Evolutionary conservation across 352 stramenopile genomes (phyloP), one percentile per base, ranked within the genome.

Genomic region (Phytophthora fragariaefolia): DNA sequence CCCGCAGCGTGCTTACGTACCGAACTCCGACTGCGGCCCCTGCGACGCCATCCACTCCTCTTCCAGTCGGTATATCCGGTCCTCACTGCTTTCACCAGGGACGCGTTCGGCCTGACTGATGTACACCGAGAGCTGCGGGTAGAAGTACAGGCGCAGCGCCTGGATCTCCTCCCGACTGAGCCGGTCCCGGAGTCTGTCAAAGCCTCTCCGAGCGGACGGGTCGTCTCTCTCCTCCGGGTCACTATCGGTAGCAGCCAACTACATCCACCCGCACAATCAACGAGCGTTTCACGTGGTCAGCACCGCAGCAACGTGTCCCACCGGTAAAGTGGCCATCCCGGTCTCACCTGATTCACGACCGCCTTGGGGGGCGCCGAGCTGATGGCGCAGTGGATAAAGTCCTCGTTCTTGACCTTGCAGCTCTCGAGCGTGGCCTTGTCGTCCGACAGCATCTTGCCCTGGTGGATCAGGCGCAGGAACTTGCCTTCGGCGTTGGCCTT

Each of bases 1-100:
- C 27, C 47, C 18, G 45, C 30, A 15, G 30, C 30, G 30, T 36
- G 9, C 34, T 2, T 43, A 4, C 80, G 34, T 78, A 96, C 88
- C 87, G 60, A 96, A 96, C 69, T 96, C 88, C 1, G 88, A 96
- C 49, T 96, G 84, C 3, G 88, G 88, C n/a, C 88, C 88, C 46
- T 96, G 88, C 10, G 85, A 73, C 40, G 87, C 85, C 86, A 96
- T 96, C 88, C 88, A 96, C 74, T 96, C 86, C 54, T 96, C 88
- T 70, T 96, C 88, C 10, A 96, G 60, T 23, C 88, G 83, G 55
- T 95, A 96, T 84, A 96, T 96, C 70, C 86, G 86, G 68, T 96
- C 86, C 61, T 96, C 88, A 51, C 83, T 93, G 23, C 79, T 90
- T 60, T 96, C 88, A 27, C 85, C 85, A 34, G 71, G 51, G n/a